Conservation (phyloP, 2,329 filamentous ascomycete genomes). For the Didymellaceae sp. region DNA sequence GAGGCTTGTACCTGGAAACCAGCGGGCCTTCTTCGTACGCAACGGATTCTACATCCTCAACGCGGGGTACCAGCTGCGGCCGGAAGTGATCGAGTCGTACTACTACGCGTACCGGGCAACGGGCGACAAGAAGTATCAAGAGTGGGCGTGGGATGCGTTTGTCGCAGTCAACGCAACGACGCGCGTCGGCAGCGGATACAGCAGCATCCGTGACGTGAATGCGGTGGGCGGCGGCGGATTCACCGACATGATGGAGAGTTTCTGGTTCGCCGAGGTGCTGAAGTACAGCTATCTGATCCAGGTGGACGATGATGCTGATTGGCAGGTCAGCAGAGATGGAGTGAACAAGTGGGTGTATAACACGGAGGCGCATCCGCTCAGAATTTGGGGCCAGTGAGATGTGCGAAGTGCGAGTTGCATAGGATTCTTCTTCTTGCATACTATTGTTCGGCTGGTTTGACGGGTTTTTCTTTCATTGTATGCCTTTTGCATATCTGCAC, state of each 20-base stretch:
- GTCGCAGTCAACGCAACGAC: conserved; percentile 69
- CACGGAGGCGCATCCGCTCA: conserved; percentile 69
- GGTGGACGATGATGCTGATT: conserved; percentile 64
- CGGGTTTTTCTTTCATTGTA: neutral
- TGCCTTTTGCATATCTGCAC: neutral
- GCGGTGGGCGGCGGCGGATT: conserved; percentile 64
- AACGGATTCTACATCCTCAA: conserved; percentile 75
- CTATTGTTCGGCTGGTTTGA: too few species aligned
- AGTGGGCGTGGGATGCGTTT: conserved; percentile 85
- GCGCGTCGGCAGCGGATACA: conserved; percentile 70
- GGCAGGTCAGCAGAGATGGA: conserved; percentile 60
- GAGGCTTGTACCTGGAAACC: conserved; percentile 39
- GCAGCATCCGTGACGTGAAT: conserved; percentile 71
- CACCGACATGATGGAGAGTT: conserved; percentile 80
- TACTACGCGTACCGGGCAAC: conserved; percentile 89
- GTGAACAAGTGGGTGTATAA: conserved; percentile 67
- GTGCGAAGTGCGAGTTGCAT: neutral
- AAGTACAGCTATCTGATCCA: conserved; percentile 82
- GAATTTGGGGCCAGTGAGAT: conserved; percentile 40
- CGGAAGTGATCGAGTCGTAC: conserved; percentile 82
- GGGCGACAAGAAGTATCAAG: conserved; percentile 75
- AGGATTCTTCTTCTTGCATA: too few species aligned
- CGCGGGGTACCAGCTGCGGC: conserved; percentile 70
- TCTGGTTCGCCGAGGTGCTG: conserved; percentile 85
- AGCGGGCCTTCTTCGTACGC: conserved; percentile 65